These are phyloP conservation scores for Alternaria rosae DNA, from an alignment of 2,329 filamentous ascomycete species.

Conservation along the genomic window DNA sequence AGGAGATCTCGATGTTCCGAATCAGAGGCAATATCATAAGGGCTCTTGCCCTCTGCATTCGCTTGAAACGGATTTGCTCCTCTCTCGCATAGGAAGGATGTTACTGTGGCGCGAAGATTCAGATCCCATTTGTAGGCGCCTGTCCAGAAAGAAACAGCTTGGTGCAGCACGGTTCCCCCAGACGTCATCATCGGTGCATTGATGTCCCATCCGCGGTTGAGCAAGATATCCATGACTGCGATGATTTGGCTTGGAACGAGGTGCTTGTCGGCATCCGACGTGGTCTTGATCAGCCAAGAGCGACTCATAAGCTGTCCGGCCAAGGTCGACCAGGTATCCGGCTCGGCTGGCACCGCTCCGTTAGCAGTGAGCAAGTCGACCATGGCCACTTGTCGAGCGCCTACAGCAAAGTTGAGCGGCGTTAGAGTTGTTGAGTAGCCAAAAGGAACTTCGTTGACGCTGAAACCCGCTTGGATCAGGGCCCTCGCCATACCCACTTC, in stretches of 20 bases:
- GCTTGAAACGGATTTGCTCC: slow-evolving; percentile 22
- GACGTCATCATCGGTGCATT: slow-evolving; percentile 22
- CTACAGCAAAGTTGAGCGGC: slow-evolving; percentile 31
- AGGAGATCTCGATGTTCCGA: slow-evolving; percentile 28
- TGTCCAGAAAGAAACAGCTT: slow-evolving; percentile 34
- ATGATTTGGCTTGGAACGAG: slow-evolving; percentile 20
- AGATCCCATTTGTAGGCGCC: slow-evolving; percentile 31
- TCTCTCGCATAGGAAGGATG: slow-evolving; percentile 24
- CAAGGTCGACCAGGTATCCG: slow-evolving; percentile 31
- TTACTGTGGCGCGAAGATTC: slow-evolving; percentile 19
- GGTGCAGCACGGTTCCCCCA: slow-evolving; percentile 28
- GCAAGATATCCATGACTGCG: slow-evolving; percentile 22
- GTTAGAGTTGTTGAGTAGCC: slow-evolving; percentile 30
- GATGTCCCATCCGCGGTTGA: slow-evolving; percentile 27
- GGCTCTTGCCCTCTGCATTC: slow-evolving; percentile 28
- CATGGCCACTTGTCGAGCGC: slow-evolving; percentile 32
- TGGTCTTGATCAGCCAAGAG: slow-evolving; percentile 33
- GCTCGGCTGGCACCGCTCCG: slow-evolving; percentile 24
- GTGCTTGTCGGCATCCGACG: slow-evolving; percentile 27
- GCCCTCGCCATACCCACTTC: slow-evolving; percentile 33
- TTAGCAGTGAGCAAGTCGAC: slow-evolving; percentile 28
- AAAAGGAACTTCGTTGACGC: slow-evolving; percentile 33
- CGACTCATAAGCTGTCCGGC: slow-evolving; percentile 30
- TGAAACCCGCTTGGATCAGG: slow-evolving; percentile 23
- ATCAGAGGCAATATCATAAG: slow-evolving; percentile 25